Evolutionary conservation across 2,329 filamentous ascomycete genomes (phyloP), one percentile per base, ranked within the genome.

Genomic region (Fusarium sp.): DNA sequence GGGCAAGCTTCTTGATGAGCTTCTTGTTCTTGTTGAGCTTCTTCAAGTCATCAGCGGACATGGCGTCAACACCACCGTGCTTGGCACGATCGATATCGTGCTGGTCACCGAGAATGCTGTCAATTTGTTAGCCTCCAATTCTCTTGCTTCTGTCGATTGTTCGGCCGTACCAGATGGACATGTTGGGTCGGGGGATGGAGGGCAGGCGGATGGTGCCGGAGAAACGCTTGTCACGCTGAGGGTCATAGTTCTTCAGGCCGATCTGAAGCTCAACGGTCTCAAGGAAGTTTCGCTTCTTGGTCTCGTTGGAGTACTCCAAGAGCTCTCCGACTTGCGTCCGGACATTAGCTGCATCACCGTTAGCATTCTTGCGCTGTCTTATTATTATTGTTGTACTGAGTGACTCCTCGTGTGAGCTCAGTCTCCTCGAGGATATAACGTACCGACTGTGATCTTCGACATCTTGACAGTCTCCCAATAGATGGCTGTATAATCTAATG

Each of bases 1-100:
- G 95, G 77, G 96, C 96, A 79, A 99, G 94, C 93, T 99, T 99
- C 95, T 99, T 99, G 93, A 99, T 98, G 83, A 98, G 93, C 93
- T 99, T 99, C 94, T 99, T 98, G 94, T 99, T 99, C 94, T 99
- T 99, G 93, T 99, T 99, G 81, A 99, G 94, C 93, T 99, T 99
- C 94, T 99, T 99, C 89, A 99, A 89, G 88, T 99, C 96, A 83
- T 99, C 96, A 79, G 94, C 88, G 83, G 94, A 97, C 96, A 98
- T 98, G 89, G 96, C 95, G 85, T 99, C 96, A 81, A 98, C 91
- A 86, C 95, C 96, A 83, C 95, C 94, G 91, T 99, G 96, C 93
- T 99, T 99, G 84, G 96, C 96, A 91, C 96, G 95, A 87, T 99
- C 96, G 84, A 99, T 97, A 91, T 99, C 96, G 91, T 98, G 96